Evolutionary conservation across 2,329 filamentous ascomycete genomes (phyloP), one percentile per base, ranked within the genome.

Genomic region (Neoscytalidium dimidiatum): DNA sequence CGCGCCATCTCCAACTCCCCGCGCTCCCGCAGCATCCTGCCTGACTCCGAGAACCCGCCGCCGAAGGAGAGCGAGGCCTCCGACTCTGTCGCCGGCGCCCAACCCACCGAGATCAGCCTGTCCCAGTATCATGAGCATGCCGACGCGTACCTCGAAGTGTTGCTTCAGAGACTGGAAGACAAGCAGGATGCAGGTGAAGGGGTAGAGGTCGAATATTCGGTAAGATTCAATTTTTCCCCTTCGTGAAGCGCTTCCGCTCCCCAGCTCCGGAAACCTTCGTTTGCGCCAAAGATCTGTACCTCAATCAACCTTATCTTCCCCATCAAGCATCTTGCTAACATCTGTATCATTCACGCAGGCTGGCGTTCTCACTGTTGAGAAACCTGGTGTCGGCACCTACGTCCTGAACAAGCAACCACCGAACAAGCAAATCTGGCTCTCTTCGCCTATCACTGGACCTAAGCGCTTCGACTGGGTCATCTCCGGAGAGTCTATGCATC

Each of bases 341-440:
- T 11, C 2, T 46, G 7, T 9, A 21, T 23, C 4, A 17, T 21
- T 46, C 8, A 9, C 11, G 7, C 71, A 97, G 94, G 86, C 92
- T 62, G 94, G 95, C 64, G 93, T 98, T 64, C 84, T 98, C 71
- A 93, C 89, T 68, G 83, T 98, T 72, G 84, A 81, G 6, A 87
- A 92, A 71, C 86, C 88, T 1, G 81, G 84, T 13, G 82, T 87
- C 58, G 93, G 94, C 67, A 94, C 88, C 31, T 99, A 96, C 75
- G 92, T 99, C 66, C 86, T 99, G 80, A 99, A 99, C 86, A 99
- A 99, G 80, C 95, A 99, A 78, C 95, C 95, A 0, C 93, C 94
- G 21, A 98, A 97, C 84, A 95, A 93, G 83, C 95, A 90, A 73
- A 97, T 99, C 74, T 99, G 95, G 95, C 87, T 98, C 51, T 95